Conservation (phyloP, 768 basidiomycete species). For the Leccinum longicurvipes region DNA sequence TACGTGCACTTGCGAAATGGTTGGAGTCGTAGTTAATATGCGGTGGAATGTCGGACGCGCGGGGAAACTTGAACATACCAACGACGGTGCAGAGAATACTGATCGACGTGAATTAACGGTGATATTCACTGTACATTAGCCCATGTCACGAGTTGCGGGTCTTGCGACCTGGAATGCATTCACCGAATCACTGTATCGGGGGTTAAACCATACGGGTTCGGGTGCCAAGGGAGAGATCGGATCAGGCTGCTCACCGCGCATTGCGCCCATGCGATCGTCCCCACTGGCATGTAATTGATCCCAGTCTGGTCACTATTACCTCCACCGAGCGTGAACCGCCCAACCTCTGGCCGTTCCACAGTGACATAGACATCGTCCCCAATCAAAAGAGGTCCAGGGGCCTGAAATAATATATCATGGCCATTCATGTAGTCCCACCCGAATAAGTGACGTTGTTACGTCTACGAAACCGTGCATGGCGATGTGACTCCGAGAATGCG, state of each 20-base stretch:
- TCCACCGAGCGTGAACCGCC: slow-evolving; percentile 59
- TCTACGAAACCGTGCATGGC: slow-evolving; percentile 48
- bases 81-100: slow-evolving; percentile 36
- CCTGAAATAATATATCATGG: slow-evolving; percentile 16
- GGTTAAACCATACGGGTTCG: slow-evolving; percentile 58
- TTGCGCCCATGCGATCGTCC: slow-evolving; percentile 5
- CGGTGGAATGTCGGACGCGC: background rate
- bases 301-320: slow-evolving; percentile 27
- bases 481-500: slow-evolving; percentile 62
- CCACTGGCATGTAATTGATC: slow-evolving; percentile 3
- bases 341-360: slow-evolving; percentile 50
- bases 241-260: slow-evolving; percentile 32
- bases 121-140: slow-evolving; percentile 29
- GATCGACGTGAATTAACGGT: slow-evolving; percentile 29
- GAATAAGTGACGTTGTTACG: slow-evolving; percentile 31
- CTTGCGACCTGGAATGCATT: slow-evolving; percentile 38
- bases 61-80: slow-evolving; percentile 32
- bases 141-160: background rate
- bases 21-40: slow-evolving; percentile 42
- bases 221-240: slow-evolving; percentile 57
- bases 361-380: slow-evolving; percentile 68
- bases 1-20: slow-evolving; percentile 44
- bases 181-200: slow-evolving; percentile 44
- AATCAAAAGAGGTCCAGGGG: slow-evolving; percentile 39
- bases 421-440: slow-evolving; percentile 33